Base-by-base conservation (phyloP, 768 basidiomycete species). In the Lepiota brunneoincarnata region DNA sequence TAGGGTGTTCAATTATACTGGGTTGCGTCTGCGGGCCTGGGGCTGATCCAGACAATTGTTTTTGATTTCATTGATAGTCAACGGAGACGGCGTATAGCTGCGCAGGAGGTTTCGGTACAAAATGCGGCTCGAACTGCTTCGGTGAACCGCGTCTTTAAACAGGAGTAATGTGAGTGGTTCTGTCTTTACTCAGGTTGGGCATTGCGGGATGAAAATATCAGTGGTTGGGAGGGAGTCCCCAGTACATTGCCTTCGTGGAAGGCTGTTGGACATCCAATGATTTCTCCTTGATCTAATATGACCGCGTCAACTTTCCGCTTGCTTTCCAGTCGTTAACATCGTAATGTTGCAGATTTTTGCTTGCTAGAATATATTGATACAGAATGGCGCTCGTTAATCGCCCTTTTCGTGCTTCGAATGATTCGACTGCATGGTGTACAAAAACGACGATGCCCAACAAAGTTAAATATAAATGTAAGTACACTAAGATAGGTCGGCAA, bases 251-350 rank as follows among this genome's bases (percentile, higher is more conserved):
- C 17, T 64, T 61, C 64, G 60, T 57, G 42, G 42, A 57, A 67
- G 65, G 64, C 61, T 58, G 67, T 70, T 60, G 67, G 86, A 77
- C 66, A 70, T 75, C 77, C 84, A 12, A 37, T 84, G 89, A 82
- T 70, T 69, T 58, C 67, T 76, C 77, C 90, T 92, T 92, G 90
- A 92, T 92, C 90, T 92, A 92, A 92, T 91, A 86, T 91, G 90
- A 92, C 79, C 71, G 61, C 56, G 23, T 45, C 37, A 28, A 20
- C 35, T 9, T 34, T 23, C 11, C 52, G 14, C 34, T 41, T 55
- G 38, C 36, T 15, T 40, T 37, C 11, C 15, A 28, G 17, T 42
- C 23, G 21, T 43, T 52, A 34, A 45, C 21, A 17, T 52, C n/a
- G 9, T 44, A 24, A 28, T 4, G 36, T 37, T 38, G 17, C 49